A percentile compares a stretch with the other conserved stretches of the same genome.
phyloP scores from a whole-genome alignment of 1,284 basidiomycete genomes.

The Heterobasidion parviporum region DNA sequence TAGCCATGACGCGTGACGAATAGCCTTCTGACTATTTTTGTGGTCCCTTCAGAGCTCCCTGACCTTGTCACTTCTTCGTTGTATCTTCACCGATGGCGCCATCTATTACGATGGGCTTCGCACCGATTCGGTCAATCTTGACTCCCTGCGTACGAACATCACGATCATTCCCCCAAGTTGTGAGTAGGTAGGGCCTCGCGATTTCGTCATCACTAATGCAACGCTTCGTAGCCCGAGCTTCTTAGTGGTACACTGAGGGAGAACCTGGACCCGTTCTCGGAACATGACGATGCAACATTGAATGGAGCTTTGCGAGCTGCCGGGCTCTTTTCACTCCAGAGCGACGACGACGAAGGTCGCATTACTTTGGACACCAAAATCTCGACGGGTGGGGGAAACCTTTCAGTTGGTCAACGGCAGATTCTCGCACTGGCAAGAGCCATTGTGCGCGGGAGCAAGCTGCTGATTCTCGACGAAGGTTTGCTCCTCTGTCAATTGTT shows the following conservation, averaged over 20 bases:
- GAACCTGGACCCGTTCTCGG: conserved; percentile 66
- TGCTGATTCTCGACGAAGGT: conserved; percentile 58
- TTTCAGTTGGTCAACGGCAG: conserved; percentile 68
- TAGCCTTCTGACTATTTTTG: not conserved
- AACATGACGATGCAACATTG: conserved; percentile 59
- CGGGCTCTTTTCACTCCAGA: conserved; percentile 44
- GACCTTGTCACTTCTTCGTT: conserved; percentile 28
- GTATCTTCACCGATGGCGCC: conserved; percentile 36
- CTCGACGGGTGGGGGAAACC: conserved; percentile 51
- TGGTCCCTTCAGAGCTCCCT: conserved; percentile 28
- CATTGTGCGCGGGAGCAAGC: conserved; percentile 47
- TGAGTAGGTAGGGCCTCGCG: conserved; percentile 8
- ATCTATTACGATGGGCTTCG: conserved; percentile 27
- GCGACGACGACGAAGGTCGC: conserved; percentile 36
- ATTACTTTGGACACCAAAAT: conserved; percentile 45
- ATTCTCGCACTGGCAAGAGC: conserved; percentile 51
- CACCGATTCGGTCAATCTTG: conserved; percentile 46
- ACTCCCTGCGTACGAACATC: conserved; percentile 40
- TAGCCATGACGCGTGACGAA: not conserved
- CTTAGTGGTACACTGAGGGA: conserved; percentile 48
- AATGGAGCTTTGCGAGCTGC: conserved; percentile 48
- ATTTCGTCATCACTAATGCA: not conserved
- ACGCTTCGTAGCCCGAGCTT: conserved; percentile 44
- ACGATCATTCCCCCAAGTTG: conserved; percentile 40
- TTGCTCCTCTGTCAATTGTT: too few relatives aligned